Conservation (phyloP, 1,284 basidiomycete genomes). For the Wallemia mellicola region DNA sequence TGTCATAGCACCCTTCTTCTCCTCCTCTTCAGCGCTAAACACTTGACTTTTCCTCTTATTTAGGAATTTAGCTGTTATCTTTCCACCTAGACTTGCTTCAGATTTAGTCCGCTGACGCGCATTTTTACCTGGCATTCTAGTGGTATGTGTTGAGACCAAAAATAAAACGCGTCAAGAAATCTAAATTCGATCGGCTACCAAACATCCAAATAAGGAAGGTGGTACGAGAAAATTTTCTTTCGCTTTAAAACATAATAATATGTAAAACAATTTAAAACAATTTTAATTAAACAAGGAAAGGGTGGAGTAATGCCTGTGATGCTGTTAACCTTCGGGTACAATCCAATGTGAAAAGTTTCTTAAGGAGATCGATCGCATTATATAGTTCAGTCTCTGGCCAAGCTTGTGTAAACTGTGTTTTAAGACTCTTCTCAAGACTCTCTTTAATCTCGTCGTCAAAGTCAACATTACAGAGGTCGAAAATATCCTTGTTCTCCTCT, state of each 20-base stretch:
- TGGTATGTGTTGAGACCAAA: too few relatives aligned
- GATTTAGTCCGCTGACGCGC: neutral
- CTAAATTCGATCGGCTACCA: too few relatives aligned
- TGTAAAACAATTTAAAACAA: too few relatives aligned
- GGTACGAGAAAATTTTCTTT: too few relatives aligned
- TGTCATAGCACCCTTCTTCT: too few relatives aligned
- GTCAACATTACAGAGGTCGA: neutral
- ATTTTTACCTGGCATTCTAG: too few relatives aligned
- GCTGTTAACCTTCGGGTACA: constrained; percentile 45
- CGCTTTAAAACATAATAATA: too few relatives aligned
- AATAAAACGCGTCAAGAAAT: too few relatives aligned
- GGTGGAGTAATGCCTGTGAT: constrained; percentile 38
- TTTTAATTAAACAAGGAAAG: too few relatives aligned
- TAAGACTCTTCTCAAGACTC: neutral
- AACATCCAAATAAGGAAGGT: too few relatives aligned
- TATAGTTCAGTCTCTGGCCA: constrained; percentile 27
- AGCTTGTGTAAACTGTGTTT: neutral
- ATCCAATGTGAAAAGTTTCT: constrained; percentile 38
- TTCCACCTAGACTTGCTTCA: neutral
- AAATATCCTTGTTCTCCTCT: constrained; percentile 3
- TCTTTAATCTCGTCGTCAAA: neutral
- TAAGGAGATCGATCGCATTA: constrained; percentile 38
- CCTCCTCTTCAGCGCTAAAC: too few relatives aligned
- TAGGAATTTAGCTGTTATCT: neutral
- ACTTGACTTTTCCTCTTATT: too few relatives aligned